phyloP scores from a whole-genome alignment of 345 rosid genomes.

The Salix koriyanagi region DNA sequence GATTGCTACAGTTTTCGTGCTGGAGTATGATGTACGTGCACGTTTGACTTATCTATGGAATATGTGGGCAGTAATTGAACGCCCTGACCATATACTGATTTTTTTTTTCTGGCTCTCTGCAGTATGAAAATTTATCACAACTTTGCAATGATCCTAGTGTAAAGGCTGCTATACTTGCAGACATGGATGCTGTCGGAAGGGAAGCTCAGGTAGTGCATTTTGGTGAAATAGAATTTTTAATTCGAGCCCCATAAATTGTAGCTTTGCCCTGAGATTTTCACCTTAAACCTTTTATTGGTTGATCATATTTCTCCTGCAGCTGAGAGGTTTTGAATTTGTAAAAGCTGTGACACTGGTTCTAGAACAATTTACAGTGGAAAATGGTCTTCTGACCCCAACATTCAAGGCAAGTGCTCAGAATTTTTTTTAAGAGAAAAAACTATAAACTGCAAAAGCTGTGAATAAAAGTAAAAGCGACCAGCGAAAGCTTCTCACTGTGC shows the following conservation, averaged over 20 bases:
- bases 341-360: constrained; percentile 82
- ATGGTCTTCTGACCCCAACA: constrained; percentile 88
- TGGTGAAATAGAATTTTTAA: not conserved
- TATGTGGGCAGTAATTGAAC: not conserved
- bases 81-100: not conserved
- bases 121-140: constrained; percentile 58
- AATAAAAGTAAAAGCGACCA: not conserved
- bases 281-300: not conserved
- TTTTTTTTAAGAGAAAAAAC: too few relatives aligned
- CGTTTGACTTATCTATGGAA: too few relatives aligned
- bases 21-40: too few relatives aligned
- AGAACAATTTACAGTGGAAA: constrained; percentile 79
- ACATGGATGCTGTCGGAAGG: constrained; percentile 77
- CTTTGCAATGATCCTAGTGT: constrained; percentile 69
- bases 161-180: constrained; percentile 69
- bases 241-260: not conserved
- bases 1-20: too few relatives aligned
- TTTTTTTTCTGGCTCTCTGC: constrained; percentile 1
- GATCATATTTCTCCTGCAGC: constrained; percentile 31
- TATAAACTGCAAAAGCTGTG: not conserved
- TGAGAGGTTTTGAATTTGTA: constrained; percentile 91
- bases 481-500: not conserved
- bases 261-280: not conserved
- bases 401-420: constrained; percentile 59
- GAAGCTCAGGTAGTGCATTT: constrained; percentile 68